phyloP scores from a whole-genome alignment of 805 yeast species.

The Candida glaebosa region DNA sequence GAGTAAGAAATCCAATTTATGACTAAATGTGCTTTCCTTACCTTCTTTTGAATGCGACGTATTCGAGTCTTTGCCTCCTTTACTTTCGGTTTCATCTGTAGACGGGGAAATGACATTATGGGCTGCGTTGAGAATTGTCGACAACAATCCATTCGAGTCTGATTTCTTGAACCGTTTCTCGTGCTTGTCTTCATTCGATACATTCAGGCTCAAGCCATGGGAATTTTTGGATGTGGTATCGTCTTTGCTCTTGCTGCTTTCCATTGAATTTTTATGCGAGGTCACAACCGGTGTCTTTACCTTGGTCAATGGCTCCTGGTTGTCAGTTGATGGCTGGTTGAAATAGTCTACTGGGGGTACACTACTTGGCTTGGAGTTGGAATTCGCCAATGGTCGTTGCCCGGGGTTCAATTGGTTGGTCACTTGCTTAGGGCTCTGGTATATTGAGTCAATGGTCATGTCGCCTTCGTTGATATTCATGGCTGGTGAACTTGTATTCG shows the following conservation, averaged over 20 bases:
- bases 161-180: conserved; percentile 6
- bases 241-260: background rate
- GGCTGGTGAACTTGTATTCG: background rate
- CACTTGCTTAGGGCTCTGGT: background rate
- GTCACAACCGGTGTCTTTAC: background rate
- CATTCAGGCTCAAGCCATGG: background rate
- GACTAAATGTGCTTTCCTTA: conserved; percentile 17
- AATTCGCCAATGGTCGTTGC: background rate
- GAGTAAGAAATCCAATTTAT: conserved; percentile 22
- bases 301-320: background rate
- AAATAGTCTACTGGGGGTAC: background rate
- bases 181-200: background rate
- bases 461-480: background rate
- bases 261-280: background rate
- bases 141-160: conserved; percentile 33
- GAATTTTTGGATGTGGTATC: background rate
- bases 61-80: background rate
- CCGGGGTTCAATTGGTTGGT: background rate
- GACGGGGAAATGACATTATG: conserved; percentile 34
- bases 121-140: conserved; percentile 45
- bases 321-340: background rate
- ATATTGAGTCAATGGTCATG: background rate
- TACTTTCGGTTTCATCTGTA: background rate
- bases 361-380: background rate
- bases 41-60: conserved; percentile 2